Base-by-base conservation (phyloP, 1,139 yeast species). In the Diutina siamensis region DNA sequence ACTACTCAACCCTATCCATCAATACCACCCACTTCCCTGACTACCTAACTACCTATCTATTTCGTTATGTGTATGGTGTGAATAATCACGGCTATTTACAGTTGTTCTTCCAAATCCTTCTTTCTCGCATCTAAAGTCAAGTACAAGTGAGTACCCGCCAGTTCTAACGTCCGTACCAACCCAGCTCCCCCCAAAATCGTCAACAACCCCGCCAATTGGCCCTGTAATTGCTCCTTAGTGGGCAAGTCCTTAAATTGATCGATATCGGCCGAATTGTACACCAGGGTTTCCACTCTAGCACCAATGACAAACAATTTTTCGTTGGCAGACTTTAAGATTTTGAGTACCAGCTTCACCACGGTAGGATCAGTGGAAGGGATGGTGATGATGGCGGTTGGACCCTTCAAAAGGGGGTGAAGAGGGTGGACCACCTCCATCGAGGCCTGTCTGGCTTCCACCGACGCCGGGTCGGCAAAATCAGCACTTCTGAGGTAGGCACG, bases 161-260 rank as follows among this genome's bases (percentile, higher is more conserved):
- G 64, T 63, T 84, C 83, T 61, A 89, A 72, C 25, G 95, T 85
- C 63, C 77, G 77, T 5, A 85, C 94, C 60, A 89, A 72, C 2
- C 95, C 94, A 41, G 88, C 94, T 57, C 97, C 97, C 50, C 95
- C 86, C 51, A 85, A 72, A 48, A 83, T 67, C 15, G 89, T 81
- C 60, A 89, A 76, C 49, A 87, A 71, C n/a, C 95, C 95, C 21
- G 85, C 82, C 55, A 92, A 74, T 68, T 88, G 87, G 18, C 84
- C 78, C 51, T 86, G 92, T 54, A 89, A 68, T 54, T 80, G 80
- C 44, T 76, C 78, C 59, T 81, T 70, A 4, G 80, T 65, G 40
- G 95, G 94, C 57, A 89, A 72, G 34, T 74, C 76, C 66, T 86
- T 84, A 67, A 86, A 85, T 25, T 25, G 28, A 47, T 76, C 68